A percentile compares a stretch with the other conserved stretches of the same genome.
Conservation (phyloP, 73 alveolate genomes). For the Tetrahymena elliotti region DNA sequence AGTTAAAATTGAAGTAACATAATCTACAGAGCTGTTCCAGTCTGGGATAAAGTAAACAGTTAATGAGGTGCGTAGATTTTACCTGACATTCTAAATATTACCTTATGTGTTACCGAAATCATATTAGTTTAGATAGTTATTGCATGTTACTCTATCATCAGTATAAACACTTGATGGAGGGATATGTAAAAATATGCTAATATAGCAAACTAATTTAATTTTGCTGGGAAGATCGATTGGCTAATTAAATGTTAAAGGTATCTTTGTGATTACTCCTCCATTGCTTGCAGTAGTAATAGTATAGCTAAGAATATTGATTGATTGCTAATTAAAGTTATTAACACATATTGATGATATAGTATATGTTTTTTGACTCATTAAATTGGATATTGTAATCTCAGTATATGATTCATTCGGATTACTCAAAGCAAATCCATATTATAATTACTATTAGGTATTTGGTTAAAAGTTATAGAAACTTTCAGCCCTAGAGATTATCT, state of each 20-base stretch:
- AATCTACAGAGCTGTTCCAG: not conserved
- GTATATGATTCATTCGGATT: not conserved
- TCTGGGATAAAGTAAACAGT: not conserved
- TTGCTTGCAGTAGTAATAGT: not conserved
- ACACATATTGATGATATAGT: not conserved
- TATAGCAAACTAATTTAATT: not conserved
- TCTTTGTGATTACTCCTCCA: not conserved
- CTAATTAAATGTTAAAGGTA: not conserved
- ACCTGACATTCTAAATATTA: not conserved
- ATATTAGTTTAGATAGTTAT: not conserved
- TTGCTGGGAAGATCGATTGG: not conserved
- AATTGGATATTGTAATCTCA: not conserved
- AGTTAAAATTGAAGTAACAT: not conserved
- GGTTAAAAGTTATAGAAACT: not conserved
- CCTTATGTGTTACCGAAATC: not conserved
- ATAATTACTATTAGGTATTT: not conserved
- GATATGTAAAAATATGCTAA: not conserved
- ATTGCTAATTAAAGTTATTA: not conserved
- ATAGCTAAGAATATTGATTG: not conserved
- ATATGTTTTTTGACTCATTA: not conserved
- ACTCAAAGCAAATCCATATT: not conserved
- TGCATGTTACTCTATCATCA: not conserved
- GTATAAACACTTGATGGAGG: not conserved
- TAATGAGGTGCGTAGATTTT: not conserved
- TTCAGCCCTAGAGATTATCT: not conserved